Conservation (phyloP, 2,329 filamentous ascomycete species). For the Chalara sp. region DNA sequence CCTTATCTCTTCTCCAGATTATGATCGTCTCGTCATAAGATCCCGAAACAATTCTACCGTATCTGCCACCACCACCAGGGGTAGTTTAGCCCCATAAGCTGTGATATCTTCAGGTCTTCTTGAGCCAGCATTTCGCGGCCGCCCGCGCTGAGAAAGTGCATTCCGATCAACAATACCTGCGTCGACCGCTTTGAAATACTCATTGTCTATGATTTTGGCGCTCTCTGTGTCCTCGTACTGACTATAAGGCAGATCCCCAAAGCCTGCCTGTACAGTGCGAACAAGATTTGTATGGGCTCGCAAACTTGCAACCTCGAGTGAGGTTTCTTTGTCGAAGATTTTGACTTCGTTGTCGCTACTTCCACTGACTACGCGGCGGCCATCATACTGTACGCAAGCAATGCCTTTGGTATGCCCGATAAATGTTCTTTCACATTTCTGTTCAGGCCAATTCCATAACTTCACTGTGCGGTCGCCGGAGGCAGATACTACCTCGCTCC, state of each 20-base stretch:
- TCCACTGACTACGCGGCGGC: conserved; percentile 85
- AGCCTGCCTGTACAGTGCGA: conserved; percentile 89
- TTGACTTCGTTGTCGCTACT: conserved; percentile 95
- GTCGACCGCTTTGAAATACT: conserved; percentile 59
- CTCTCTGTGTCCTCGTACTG: conserved; percentile 66
- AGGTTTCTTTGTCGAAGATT: conserved; percentile 82
- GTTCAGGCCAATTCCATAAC: conserved; percentile 84
- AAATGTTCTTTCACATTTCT: conserved; percentile 69
- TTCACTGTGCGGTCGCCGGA: conserved; percentile 93
- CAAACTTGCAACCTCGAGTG: conserved; percentile 83
- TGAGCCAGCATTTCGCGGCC: conserved; percentile 54
- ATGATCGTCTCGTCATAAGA: conserved; percentile 96
- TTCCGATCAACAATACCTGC: conserved; percentile 36
- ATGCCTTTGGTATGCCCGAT: conserved; percentile 91
- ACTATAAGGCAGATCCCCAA: conserved; percentile 80
- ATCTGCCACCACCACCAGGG: conserved; percentile 81
- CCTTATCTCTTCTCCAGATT: conserved; percentile 82
- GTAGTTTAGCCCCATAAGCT: conserved; percentile 77
- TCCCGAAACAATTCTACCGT: conserved; percentile 92
- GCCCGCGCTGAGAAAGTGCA: conserved; percentile 26
- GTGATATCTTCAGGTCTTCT: conserved; percentile 68
- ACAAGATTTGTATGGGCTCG: conserved; percentile 79
- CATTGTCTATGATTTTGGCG: conserved; percentile 65
- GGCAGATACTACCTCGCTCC: conserved; percentile 83
- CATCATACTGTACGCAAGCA: conserved; percentile 95